Evolutionary conservation across 371 early-diverging fungal species (phyloP).

Genomic region (Circinella minor): DNA sequence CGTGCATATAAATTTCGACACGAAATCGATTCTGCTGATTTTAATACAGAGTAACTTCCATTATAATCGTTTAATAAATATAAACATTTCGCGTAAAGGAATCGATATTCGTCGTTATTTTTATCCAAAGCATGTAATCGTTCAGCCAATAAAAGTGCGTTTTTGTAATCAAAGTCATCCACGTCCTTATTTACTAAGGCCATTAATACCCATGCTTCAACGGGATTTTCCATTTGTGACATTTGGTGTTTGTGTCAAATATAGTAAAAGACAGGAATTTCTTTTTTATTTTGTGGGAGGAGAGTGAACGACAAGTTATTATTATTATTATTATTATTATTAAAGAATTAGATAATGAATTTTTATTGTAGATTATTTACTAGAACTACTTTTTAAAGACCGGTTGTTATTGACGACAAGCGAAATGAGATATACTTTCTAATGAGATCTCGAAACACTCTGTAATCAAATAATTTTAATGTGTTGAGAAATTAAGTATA

Average conservation of each 20-base stretch:
- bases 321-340: too few species aligned
- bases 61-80: constrained; percentile 39
- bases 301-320: too few species aligned
- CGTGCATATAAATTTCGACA: constrained; percentile 50
- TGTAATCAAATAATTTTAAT: too few species aligned
- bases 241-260: not conserved
- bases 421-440: too few species aligned
- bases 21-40: constrained; percentile 25
- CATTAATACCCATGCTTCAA: constrained; percentile 47
- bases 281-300: too few species aligned
- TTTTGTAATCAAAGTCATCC: constrained; percentile 47
- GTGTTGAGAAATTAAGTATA: not conserved
- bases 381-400: too few species aligned
- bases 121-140: constrained; percentile 52
- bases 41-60: constrained; percentile 38
- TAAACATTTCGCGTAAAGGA: constrained; percentile 47
- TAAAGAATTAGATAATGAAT: too few species aligned
- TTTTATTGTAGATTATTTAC: too few species aligned
- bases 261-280: not conserved
- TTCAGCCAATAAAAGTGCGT: constrained; percentile 52
- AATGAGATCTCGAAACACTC: too few species aligned
- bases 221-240: constrained; percentile 12
- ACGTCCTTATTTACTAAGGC: constrained; percentile 45
- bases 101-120: constrained; percentile 37
- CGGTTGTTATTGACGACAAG: too few species aligned